Percentiles rank a stretch among this genome's conserved stretches.
Conservation (phyloP, 1,284 basidiomycete genomes). For the Cryptococcus jaspeensis region DNA sequence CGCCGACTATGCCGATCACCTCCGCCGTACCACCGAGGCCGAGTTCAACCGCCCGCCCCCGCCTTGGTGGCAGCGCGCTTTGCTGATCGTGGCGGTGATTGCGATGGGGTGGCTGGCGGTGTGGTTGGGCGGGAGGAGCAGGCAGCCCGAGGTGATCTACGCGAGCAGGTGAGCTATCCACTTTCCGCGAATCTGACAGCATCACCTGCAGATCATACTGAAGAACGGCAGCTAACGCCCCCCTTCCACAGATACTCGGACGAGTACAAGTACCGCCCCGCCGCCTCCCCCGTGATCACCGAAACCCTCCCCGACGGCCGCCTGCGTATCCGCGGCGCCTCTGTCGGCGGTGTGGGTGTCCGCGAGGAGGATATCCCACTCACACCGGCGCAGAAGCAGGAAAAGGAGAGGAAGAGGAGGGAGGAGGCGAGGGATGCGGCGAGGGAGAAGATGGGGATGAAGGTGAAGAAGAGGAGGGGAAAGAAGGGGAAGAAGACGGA, state of each 20-base stretch:
- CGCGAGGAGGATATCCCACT: slow-evolving; percentile 41
- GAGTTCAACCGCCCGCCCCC: slow-evolving; percentile 48
- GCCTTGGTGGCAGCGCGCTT: slow-evolving; percentile 42
- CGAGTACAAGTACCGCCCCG: slow-evolving; percentile 52
- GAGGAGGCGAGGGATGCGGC: slow-evolving; percentile 41
- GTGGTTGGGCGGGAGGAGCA: slow-evolving; percentile 21
- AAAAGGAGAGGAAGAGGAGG: slow-evolving; percentile 31
- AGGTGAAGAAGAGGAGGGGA: slow-evolving; percentile 23
- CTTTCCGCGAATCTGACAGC: neutral
- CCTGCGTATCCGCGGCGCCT: slow-evolving; percentile 50
- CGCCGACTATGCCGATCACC: neutral
- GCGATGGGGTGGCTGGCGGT: slow-evolving; percentile 40
- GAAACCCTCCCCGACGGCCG: slow-evolving; percentile 50
- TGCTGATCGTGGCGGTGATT: slow-evolving; percentile 34
- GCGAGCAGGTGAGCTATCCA: slow-evolving; percentile 42
- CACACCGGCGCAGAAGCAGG: slow-evolving; percentile 28
- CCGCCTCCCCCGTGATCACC: slow-evolving; percentile 52
- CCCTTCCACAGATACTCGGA: slow-evolving; percentile 46
- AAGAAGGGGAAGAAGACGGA: slow-evolving; percentile 17
- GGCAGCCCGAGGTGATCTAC: slow-evolving; percentile 47
- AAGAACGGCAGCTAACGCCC: neutral
- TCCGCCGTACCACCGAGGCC: slow-evolving; percentile 10
- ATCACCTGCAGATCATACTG: neutral
- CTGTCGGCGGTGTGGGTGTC: slow-evolving; percentile 46
- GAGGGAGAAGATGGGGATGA: slow-evolving; percentile 36